Conservation (phyloP, 257 asterid species). For the Thymus mandschuricus region DNA sequence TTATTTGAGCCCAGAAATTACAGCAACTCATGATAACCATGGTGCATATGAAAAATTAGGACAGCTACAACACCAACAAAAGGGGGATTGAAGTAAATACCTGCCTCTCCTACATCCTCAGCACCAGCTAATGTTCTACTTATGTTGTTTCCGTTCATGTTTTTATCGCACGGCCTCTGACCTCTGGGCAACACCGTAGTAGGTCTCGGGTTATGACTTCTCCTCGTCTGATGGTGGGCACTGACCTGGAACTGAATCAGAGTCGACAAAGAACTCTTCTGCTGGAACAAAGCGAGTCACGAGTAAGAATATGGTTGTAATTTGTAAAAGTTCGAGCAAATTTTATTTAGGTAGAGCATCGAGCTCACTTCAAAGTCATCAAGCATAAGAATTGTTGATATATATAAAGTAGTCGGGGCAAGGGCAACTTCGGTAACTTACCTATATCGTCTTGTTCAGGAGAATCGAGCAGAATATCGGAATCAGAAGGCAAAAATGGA, state of each 20-base stretch:
- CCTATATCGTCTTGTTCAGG: slow-evolving; percentile 92
- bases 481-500: slow-evolving; percentile 92
- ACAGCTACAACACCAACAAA: background rate
- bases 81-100: slow-evolving; percentile 7
- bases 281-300: slow-evolving; percentile 48
- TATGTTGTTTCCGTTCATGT: slow-evolving; percentile 16
- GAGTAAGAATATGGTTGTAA: slow-evolving; percentile 14
- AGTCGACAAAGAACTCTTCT: slow-evolving; percentile 94
- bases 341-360: background rate
- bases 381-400: background rate
- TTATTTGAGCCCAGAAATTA: slow-evolving; percentile 28
- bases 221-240: slow-evolving; percentile 85
- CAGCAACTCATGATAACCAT: slow-evolving; percentile 33
- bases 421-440: slow-evolving; percentile 32
- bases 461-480: slow-evolving; percentile 90
- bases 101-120: slow-evolving; percentile 33
- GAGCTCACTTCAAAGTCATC: slow-evolving; percentile 1
- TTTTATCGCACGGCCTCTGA: background rate
- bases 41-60: slow-evolving; percentile 29
- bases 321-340: background rate
- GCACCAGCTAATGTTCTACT: slow-evolving; percentile 30
- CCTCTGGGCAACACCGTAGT: too few relatives aligned
- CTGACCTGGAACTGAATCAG: slow-evolving; percentile 76
- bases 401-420: background rate
- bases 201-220: slow-evolving; percentile 49